Conservation (phyloP, 75 land plant genomes). For the Picea glauca region DNA sequence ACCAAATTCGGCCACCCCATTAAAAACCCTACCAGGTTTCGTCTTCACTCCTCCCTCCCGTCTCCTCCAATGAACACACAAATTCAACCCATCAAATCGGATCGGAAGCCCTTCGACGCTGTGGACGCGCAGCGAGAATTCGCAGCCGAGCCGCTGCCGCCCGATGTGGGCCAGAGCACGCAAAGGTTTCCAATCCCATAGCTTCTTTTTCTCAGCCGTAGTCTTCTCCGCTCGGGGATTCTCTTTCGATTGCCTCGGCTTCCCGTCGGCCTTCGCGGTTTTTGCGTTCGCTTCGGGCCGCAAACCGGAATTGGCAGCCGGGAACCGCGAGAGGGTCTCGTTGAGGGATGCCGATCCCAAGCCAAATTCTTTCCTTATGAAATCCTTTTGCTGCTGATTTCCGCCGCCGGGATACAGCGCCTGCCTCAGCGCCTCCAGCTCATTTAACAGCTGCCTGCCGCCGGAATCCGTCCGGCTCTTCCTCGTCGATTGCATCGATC, state of each 20-base stretch:
- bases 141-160: conserved; percentile 55
- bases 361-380: conserved; percentile 8
- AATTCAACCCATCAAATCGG: conserved; percentile 35
- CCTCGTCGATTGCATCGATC: conserved; percentile 9
- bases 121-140: conserved; percentile 78
- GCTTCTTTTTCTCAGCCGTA: conserved; percentile 28
- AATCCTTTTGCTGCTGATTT: conserved; percentile 5
- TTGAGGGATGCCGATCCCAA: conserved; percentile 1
- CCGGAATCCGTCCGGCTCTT: background rate
- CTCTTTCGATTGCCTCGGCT: conserved; percentile 5
- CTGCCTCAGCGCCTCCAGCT: conserved; percentile 72
- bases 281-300: conserved; percentile 13
- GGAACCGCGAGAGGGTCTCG: conserved; percentile 10
- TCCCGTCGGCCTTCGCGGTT: conserved; percentile 20
- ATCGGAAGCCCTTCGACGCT: conserved; percentile 65
- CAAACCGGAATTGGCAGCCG: conserved; percentile 7
- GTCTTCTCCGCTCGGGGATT: background rate
- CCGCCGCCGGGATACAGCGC: conserved; percentile 52
- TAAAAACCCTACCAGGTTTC: conserved; percentile 42
- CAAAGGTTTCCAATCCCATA: conserved; percentile 88
- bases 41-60: conserved; percentile 49
- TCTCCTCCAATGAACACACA: conserved; percentile 63
- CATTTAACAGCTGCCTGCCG: conserved; percentile 50
- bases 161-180: conserved; percentile 71
- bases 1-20: conserved; percentile 73